Evolutionary conservation across 768 basidiomycete genomes (phyloP), one percentile per base, ranked within the genome.

Genomic region (Pseudohyphozyma bogoriensis): DNA sequence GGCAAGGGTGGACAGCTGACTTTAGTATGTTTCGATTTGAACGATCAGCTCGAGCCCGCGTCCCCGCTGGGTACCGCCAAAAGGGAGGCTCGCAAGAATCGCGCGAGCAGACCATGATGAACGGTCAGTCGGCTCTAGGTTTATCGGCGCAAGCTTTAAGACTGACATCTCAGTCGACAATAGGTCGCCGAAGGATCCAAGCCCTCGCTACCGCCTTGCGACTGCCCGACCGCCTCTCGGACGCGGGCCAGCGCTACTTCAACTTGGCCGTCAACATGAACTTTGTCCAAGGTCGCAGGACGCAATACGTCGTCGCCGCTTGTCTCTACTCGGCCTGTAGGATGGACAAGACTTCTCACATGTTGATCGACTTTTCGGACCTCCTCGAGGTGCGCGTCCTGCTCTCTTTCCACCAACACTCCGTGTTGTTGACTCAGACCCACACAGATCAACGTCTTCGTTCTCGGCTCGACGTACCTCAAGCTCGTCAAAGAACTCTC

Each of bases 301-400:
- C 88, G 68, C 78, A 89, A 71, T 90, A 95, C 68, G 89, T 99
- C 63, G 87, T 93, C 37, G 95, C 92, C 4, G 87, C 92, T 44
- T 99, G 95, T 72, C 79, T 97, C 49, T 97, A 99, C 71, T 83
- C 93, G 45, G 89, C 91, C 4, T 93, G 91, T 72, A 75, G 93
- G 61, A 85, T 91, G 74, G 87, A 86, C 69, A 88, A 93, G 74
- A 89, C 88, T 55, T 89, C 85, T 58, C 88, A 92, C 73, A 97
- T 97, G 95, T 82, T 99, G 29, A 97, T 99, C 64, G 95, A 99
- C 75, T 97, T 99, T 69, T 89, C 89, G n/a, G 93, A 97, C 72
- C 78, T 92, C 42, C 80, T 99, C 5, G 86, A 89, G 77, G 92
- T 86, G 66, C 67, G 74, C 66, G 2, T 24, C n/a, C 28, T 12